These are phyloP conservation scores for Agrocybe pediades DNA, from an alignment of 768 basidiomycete species.

Conservation along the genomic window DNA sequence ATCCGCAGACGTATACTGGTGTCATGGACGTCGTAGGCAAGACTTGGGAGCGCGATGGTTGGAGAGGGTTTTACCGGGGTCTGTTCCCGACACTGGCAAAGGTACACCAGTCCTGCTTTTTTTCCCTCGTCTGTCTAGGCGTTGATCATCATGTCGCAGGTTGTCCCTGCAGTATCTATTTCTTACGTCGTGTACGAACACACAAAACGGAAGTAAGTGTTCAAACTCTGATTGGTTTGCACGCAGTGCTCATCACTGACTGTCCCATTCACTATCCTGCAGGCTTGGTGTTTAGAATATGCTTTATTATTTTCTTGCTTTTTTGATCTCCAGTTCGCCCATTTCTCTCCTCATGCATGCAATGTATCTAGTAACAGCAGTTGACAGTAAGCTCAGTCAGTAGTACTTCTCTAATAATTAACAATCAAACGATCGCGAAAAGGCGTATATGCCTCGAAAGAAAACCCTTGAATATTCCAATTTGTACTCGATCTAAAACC, in stretches of 20 bases:
- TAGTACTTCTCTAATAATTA: background rate
- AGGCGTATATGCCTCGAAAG: background rate
- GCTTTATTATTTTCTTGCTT: conserved; percentile 15
- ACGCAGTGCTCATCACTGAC: background rate
- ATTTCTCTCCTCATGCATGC: conserved; percentile 13
- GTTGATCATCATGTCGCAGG: conserved; percentile 46
- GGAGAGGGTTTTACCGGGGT: conserved; percentile 94
- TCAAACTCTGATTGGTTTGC: background rate
- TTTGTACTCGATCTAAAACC: background rate
- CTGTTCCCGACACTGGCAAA: conserved; percentile 92
- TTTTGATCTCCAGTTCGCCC: conserved; percentile 18
- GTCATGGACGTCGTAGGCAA: conserved; percentile 80
- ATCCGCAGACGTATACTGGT: conserved; percentile 90
- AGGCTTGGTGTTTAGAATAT: conserved; percentile 58
- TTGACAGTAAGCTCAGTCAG: conserved; percentile 9
- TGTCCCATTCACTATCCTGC: conserved; percentile 3
- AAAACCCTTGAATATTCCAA: background rate
- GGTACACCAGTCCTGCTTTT: conserved; percentile 34
- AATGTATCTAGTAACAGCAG: conserved; percentile 25
- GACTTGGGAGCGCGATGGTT: conserved; percentile 85
- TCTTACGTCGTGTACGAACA: conserved; percentile 95
- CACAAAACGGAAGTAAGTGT: conserved; percentile 71
- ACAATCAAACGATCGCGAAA: background rate
- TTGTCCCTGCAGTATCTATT: conserved; percentile 95
- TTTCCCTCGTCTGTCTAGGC: background rate